Percentiles rank a stretch among this genome's conserved stretches.
Conservation (phyloP, 2,329 filamentous ascomycete species). For the Phialophora macrospora region DNA sequence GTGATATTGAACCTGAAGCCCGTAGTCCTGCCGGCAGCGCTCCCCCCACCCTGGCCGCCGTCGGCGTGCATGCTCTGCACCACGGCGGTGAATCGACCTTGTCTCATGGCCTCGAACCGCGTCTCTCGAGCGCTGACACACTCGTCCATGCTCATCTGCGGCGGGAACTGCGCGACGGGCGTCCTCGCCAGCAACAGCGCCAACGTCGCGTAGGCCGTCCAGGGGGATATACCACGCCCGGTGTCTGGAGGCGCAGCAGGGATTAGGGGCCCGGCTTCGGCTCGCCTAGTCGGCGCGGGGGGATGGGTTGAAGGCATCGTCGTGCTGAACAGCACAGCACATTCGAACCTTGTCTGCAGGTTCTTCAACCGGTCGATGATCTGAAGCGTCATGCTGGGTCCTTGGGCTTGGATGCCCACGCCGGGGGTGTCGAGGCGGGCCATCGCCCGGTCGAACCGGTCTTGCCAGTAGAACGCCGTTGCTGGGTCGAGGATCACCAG, state of each 20-base stretch:
- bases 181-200: conserved; percentile 47
- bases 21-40: background rate
- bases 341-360: conserved; percentile 48
- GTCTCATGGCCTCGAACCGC: conserved; percentile 45
- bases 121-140: conserved; percentile 45
- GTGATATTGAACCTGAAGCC: conserved; percentile 23
- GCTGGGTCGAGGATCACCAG: conserved; percentile 61
- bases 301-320: conserved; percentile 29
- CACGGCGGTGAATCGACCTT: conserved; percentile 21
- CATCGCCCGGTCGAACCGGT: conserved; percentile 53
- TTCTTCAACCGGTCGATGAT: conserved; percentile 41
- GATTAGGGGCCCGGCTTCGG: conserved; percentile 1
- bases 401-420: background rate
- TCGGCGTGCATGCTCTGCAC: background rate
- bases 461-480: conserved; percentile 61
- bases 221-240: conserved; percentile 42
- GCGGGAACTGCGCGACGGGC: conserved; percentile 45
- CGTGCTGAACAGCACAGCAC: conserved; percentile 47
- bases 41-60: background rate
- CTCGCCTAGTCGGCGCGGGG: conserved; percentile 19
- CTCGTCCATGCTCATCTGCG: conserved; percentile 43
- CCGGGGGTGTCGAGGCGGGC: conserved; percentile 48
- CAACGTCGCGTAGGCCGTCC: conserved; percentile 47
- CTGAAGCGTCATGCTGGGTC: conserved; percentile 12
- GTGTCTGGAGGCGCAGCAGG: conserved; percentile 5